Base-by-base conservation (phyloP, 257 asterid species). In the Anisodus acutangulus region DNA sequence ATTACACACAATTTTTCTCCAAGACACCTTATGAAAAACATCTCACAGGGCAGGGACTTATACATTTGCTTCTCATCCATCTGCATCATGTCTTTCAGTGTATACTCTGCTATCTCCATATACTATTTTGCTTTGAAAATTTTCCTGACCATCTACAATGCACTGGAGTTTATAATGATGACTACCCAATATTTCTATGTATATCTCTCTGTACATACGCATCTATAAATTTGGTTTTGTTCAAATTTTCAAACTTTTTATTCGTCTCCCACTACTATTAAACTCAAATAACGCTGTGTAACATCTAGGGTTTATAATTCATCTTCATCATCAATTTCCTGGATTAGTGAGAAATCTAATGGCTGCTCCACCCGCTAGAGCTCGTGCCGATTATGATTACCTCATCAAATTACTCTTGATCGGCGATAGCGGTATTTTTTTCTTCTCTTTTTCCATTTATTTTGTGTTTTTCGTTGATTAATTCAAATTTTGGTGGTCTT, bases 311-410 rank as follows among this genome's bases (percentile, higher is more conserved):
- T 83, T 59, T 54, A 43, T 59, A 16, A 17, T 82, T 69, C 79
- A 8, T 37, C 15, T 53, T 6, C 71, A 19, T 55, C 49, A 62
- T 58, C 3, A 58, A 35, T 22, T 68, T 49, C 83, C 83, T 80
- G 72, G 47, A 47, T 81, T 62, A 19, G 63, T 45, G 84, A 82
- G 84, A 19, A 64, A 79, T 79, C 70, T 58, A 71, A 90, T 90
- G 93, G 91, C 92, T 53, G 92, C 91, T 86, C 90, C 91, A 85
- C 93, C 93, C 55, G 90, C 92, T 60, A 90, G 93, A 87, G 92
- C 92, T 88, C 89, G 93, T 82, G 93, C 93, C 54, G 93, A 90
- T 80, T 90, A 90, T 76, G 93, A 90, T 87, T 88, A 87, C 39
- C 89, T 90, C 81, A 90, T 90, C 53, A 90, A 90, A 67, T 83